Evolutionary conservation across 2,329 filamentous ascomycete species (phyloP), one percentile per base, ranked within the genome.

Genomic region (Amylocarpus encephaloides): DNA sequence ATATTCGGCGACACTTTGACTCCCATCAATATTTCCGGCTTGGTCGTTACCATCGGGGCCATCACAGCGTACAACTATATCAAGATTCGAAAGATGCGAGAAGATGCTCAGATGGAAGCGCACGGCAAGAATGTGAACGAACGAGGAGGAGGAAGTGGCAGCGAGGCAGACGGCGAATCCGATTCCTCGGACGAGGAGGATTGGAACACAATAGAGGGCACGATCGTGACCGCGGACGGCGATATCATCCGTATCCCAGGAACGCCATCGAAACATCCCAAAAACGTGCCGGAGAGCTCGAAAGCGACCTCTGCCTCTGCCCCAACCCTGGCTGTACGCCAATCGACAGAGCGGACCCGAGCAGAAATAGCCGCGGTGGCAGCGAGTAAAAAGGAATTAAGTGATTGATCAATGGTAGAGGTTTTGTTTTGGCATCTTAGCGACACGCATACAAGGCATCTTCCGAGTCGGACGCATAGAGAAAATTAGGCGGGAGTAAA

Each of bases 11-110:
- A 98, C 66, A 80, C 79, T 43, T 79, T 98, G 41, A 96, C 91
- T 0, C 74, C 84, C 0, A 81, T 98, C 72, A 98, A 98, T 67
- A 73, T 96, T 9, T 79, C 86, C 13, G 93, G 93, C 6, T 74
- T 98, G 11, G 65, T 94, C n/a, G 82, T 95, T 44, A 98, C 93
- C 0, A 88, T 97, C 59, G 73, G 77, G 38, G 91, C 89, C 57
- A 98, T 98, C 56, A 83, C 74, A 5, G 82, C 83, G 12, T 98
- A 98, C 70, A 98, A 98, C 65, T 96, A 88, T 65, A 83, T 97
- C 68, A 97, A 98, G 68, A 88, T 97, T 56, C 77, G 74, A 43
- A 88, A 87, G 69, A 96, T 98, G 93, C 79, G 88, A 42, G 71
- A 78, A 48, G 87, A 95, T 11, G 88, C 90, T 1, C 74, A 74